Evolutionary conservation across 805 yeast species (phyloP).

Genomic region (Candida takata): DNA sequence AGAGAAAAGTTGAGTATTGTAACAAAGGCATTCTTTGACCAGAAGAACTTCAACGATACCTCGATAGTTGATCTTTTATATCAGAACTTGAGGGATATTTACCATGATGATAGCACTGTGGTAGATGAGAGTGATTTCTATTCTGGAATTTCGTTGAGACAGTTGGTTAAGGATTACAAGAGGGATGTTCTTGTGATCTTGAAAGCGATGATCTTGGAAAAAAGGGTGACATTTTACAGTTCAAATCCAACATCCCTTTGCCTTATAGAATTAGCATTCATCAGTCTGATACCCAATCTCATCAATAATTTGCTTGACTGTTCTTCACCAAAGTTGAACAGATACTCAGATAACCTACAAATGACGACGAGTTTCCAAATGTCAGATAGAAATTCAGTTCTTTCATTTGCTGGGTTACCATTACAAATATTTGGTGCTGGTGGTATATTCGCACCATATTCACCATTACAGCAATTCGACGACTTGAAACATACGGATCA

Average conservation of each 20-base stretch:
- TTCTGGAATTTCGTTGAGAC: slow-evolving; percentile 68
- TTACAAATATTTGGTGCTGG: slow-evolving; percentile 79
- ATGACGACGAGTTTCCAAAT: slow-evolving; percentile 66
- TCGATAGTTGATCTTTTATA: slow-evolving; percentile 61
- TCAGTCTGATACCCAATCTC: slow-evolving; percentile 78
- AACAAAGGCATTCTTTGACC: slow-evolving; percentile 79
- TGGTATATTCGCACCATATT: slow-evolving; percentile 85
- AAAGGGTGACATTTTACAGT: slow-evolving; percentile 67
- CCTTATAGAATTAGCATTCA: slow-evolving; percentile 72
- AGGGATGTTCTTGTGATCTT: slow-evolving; percentile 56
- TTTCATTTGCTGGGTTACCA: slow-evolving; percentile 82
- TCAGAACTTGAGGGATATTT: slow-evolving; percentile 50
- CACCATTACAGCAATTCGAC: slow-evolving; percentile 88
- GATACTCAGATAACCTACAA: slow-evolving; percentile 42
- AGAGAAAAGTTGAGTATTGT: slow-evolving; percentile 87
- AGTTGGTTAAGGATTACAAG: slow-evolving; percentile 52
- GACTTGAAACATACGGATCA: slow-evolving; percentile 57
- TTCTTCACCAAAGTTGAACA: slow-evolving; percentile 67
- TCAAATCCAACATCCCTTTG: slow-evolving; percentile 76
- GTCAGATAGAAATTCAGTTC: slow-evolving; percentile 68
- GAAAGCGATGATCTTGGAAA: slow-evolving; percentile 74
- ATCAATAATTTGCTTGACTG: slow-evolving; percentile 65
- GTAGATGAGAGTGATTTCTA: slow-evolving; percentile 53
- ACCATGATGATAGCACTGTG: slow-evolving; percentile 20
- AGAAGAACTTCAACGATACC: slow-evolving; percentile 67